phyloP scores from a whole-genome alignment of 805 yeast genomes.

The Yarrowia sp. region DNA sequence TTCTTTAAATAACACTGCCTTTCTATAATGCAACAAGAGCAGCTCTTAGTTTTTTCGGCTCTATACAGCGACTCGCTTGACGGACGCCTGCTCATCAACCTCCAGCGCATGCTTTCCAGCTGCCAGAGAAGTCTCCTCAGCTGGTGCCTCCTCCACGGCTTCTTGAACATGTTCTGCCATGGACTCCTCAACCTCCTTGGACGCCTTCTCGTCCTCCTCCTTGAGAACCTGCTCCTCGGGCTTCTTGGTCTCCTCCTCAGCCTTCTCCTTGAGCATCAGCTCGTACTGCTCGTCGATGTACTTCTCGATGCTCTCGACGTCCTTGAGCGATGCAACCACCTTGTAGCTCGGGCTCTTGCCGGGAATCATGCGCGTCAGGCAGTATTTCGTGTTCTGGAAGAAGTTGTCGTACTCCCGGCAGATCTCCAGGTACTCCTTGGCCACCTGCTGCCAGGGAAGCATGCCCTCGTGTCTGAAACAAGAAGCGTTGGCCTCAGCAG shows the following conservation, averaged over 20 bases:
- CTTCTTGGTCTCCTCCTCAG: not conserved
- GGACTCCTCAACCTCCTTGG: conserved; percentile 1
- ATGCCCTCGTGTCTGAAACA: conserved; percentile 52
- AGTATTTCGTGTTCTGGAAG: conserved; percentile 74
- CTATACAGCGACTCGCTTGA: conserved; percentile 4
- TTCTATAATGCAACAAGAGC: conserved; percentile 22
- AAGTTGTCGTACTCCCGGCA: conserved; percentile 61
- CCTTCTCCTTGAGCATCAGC: not conserved
- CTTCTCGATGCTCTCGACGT: conserved; percentile 30
- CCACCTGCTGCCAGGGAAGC: conserved; percentile 53
- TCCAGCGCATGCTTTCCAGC: not conserved
- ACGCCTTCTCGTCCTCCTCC: conserved; percentile 4
- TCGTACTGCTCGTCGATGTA: conserved; percentile 7
- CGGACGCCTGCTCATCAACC: not conserved
- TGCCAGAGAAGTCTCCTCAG: not conserved
- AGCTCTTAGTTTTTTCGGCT: not conserved
- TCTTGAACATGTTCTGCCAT: not conserved
- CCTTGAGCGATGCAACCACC: conserved; percentile 54
- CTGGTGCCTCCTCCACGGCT: not conserved
- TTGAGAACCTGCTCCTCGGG: not conserved
- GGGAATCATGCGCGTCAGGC: conserved; percentile 74
- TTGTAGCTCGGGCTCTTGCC: conserved; percentile 65
- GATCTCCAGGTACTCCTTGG: conserved; percentile 54
- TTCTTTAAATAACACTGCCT: conserved; percentile 3
- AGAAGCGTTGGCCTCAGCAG: conserved; percentile 84